Percentiles rank a stretch among this genome's conserved stretches.
Evolutionary conservation across 1,139 yeast species (phyloP).

Genomic region (Magnusiomyces ingens): DNA sequence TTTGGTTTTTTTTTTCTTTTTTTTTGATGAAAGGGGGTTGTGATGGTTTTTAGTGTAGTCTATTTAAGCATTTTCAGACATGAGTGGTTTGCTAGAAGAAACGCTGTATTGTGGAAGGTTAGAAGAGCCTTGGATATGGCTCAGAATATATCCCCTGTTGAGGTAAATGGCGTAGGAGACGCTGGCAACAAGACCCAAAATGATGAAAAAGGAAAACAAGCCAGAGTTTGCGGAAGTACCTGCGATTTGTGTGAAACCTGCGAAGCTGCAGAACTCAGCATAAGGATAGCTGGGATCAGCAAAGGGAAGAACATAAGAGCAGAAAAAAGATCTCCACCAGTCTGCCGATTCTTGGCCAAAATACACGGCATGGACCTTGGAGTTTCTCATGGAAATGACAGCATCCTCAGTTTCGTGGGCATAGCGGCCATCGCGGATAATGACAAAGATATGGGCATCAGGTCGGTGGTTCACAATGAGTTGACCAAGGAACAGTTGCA

Average conservation of each 20-base stretch:
- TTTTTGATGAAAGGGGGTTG: background rate
- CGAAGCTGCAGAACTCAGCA: conserved; percentile 10
- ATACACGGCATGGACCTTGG: conserved; percentile 14
- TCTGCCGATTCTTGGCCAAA: conserved; percentile 11
- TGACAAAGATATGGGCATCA: conserved; percentile 12
- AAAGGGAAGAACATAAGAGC: conserved; percentile 14
- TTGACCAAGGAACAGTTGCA: conserved; percentile 14
- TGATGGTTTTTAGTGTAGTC: background rate
- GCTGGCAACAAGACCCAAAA: background rate
- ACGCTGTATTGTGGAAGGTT: too few relatives aligned
- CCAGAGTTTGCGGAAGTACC: background rate
- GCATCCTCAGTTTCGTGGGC: conserved; percentile 17
- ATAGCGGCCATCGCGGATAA: conserved; percentile 13
- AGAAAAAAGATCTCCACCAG: conserved; percentile 16
- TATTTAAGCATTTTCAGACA: too few relatives aligned
- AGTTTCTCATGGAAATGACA: conserved; percentile 12
- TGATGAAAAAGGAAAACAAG: background rate
- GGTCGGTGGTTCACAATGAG: conserved; percentile 13
- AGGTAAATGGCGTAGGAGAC: background rate
- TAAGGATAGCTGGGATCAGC: conserved; percentile 11
- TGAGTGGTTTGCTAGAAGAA: too few relatives aligned
- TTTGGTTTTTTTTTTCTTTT: background rate
- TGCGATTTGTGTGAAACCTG: background rate
- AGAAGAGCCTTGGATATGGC: too few relatives aligned
- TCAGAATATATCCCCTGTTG: too few relatives aligned